Conservation (phyloP, 2,329 filamentous ascomycete species). For the Aureobasidium leucospermi region DNA sequence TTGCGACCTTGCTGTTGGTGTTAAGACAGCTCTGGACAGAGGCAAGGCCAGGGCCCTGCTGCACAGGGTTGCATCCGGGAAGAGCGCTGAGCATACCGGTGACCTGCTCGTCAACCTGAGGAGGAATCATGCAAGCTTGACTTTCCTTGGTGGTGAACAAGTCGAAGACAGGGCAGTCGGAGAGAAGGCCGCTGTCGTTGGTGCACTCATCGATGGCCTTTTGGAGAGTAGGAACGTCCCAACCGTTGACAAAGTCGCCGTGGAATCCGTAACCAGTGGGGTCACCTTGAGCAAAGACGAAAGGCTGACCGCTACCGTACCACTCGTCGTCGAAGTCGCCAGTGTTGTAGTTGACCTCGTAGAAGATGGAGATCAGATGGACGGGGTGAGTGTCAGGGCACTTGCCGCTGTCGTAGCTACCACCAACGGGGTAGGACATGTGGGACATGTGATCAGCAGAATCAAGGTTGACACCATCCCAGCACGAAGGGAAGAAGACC, state of each 20-base stretch:
- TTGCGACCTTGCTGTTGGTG: constrained; percentile 19
- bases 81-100: constrained; percentile 25
- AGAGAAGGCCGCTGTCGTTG: constrained; percentile 27
- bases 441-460: constrained; percentile 56
- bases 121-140: constrained; percentile 25
- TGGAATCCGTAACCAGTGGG: constrained; percentile 47
- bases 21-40: constrained; percentile 13
- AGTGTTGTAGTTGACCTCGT: constrained; percentile 32
- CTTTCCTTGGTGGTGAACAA: constrained; percentile 22
- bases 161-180: constrained; percentile 27
- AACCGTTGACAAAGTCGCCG: constrained; percentile 48
- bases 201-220: constrained; percentile 31
- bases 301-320: constrained; percentile 30
- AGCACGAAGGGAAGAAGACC: constrained; percentile 66
- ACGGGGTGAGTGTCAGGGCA: constrained; percentile 34
- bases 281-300: constrained; percentile 43
- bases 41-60: constrained; percentile 23
- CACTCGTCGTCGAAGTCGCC: constrained; percentile 28
- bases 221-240: constrained; percentile 35
- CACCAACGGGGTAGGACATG: constrained; percentile 52
- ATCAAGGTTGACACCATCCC: constrained; percentile 54
- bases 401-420: constrained; percentile 32
- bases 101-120: constrained; percentile 25
- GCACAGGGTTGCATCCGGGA: constrained; percentile 29
- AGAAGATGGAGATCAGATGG: constrained; percentile 35